Percentiles rank a stretch among this genome's conserved stretches.
These are phyloP conservation scores for Jatropha multifida DNA, from an alignment of 441 rosid genomes.

Conservation along the genomic window DNA sequence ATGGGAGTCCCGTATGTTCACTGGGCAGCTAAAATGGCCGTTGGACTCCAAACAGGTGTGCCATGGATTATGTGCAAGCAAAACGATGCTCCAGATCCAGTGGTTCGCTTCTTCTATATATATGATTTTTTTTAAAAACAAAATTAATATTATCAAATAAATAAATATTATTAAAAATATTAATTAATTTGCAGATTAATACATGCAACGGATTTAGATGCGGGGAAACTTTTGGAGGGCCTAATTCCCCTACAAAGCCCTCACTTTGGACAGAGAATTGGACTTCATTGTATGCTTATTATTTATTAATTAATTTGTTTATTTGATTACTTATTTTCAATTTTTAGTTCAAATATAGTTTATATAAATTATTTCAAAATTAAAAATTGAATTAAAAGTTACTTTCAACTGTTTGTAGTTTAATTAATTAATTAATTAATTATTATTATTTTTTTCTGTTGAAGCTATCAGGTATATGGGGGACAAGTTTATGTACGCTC, in stretches of 20 bases:
- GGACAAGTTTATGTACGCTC: conserved; percentile 51
- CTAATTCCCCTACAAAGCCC: conserved; percentile 78
- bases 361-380: no score
- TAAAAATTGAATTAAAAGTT: no score
- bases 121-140: no score
- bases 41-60: conserved; percentile 72
- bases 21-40: conserved; percentile 82
- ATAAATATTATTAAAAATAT: not conserved
- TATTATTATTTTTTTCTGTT: not conserved
- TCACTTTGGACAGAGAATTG: conserved; percentile 92
- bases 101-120: conserved; percentile 40
- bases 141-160: not conserved
- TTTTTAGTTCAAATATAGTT: no score
- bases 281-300: conserved; percentile 68
- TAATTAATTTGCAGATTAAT: conserved; percentile 53
- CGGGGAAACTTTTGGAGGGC: conserved; percentile 76
- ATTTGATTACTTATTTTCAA: not conserved
- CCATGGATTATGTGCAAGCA: conserved; percentile 99
- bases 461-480: conserved; percentile 71
- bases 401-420: no score
- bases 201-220: conserved; percentile 84
- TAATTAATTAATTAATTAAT: no score
- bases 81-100: conserved; percentile 78
- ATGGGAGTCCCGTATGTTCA: conserved; percentile 54
- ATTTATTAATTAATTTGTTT: not conserved